These are phyloP conservation scores for Metschnikowia hibisci DNA, from an alignment of 805 yeast genomes.

Conservation along the genomic window DNA sequence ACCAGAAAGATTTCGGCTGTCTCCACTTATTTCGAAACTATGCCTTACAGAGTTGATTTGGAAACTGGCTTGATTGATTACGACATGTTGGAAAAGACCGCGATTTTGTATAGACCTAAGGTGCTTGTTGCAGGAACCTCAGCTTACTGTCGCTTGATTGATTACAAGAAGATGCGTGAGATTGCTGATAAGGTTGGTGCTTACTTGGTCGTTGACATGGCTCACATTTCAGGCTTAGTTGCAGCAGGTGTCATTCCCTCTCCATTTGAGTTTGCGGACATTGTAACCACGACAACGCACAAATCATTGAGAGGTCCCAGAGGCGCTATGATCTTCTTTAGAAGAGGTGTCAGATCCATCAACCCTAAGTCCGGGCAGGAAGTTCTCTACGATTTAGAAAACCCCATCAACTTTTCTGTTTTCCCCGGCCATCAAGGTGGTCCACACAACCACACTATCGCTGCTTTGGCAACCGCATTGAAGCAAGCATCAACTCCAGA, in stretches of 20 bases:
- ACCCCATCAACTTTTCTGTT: conserved; percentile 93
- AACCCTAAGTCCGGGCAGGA: conserved; percentile 87
- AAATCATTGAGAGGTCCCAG: conserved; percentile 99
- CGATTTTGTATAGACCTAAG: conserved; percentile 91
- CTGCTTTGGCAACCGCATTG: conserved; percentile 95
- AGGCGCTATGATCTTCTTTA: conserved; percentile 99
- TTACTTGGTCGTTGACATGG: conserved; percentile 95
- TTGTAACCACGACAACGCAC: conserved; percentile 98
- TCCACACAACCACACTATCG: conserved; percentile 98
- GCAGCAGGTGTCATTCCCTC: conserved; percentile 95
- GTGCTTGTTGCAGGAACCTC: conserved; percentile 96
- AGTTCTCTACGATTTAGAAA: conserved; percentile 84
- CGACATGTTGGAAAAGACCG: conserved; percentile 89
- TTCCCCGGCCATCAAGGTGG: conserved; percentile 99
- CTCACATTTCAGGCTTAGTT: conserved; percentile 93
- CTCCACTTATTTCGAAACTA: conserved; percentile 94
- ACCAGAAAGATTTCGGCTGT: conserved; percentile 91
- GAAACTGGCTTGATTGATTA: conserved; percentile 94
- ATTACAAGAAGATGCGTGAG: conserved; percentile 92
- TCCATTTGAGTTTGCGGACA: conserved; percentile 95
- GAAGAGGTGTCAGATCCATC: conserved; percentile 87
- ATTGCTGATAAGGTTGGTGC: conserved; percentile 98
- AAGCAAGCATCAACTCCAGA: conserved; percentile 91
- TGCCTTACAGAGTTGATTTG: conserved; percentile 95
- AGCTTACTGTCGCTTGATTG: conserved; percentile 95